Conservation (phyloP, 768 basidiomycete genomes). For the Boletus rufocinnamomeus region DNA sequence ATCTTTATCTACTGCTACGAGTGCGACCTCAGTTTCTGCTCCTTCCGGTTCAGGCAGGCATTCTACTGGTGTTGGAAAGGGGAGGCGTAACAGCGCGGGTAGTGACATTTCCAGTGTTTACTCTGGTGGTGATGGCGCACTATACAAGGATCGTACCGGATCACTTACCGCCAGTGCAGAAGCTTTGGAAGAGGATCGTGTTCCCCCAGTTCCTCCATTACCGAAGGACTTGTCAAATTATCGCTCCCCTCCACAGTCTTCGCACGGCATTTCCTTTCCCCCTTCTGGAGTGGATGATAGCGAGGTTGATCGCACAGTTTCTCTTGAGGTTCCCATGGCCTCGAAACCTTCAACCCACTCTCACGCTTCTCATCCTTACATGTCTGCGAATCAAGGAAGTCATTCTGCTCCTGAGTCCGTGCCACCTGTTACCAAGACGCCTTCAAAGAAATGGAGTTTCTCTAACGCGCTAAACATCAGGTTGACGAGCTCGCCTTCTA, state of each 20-base stretch:
- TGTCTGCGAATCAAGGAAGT: constrained; percentile 40
- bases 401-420: constrained; percentile 43
- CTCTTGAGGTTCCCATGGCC: constrained; percentile 51
- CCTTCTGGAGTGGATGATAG: constrained; percentile 45
- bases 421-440: constrained; percentile 64
- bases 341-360: constrained; percentile 29
- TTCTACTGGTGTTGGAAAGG: constrained; percentile 58
- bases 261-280: constrained; percentile 56
- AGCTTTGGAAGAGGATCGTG: constrained; percentile 57
- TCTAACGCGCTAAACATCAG: constrained; percentile 82
- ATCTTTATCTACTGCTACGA: constrained; percentile 76
- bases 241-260: constrained; percentile 66
- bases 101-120: constrained; percentile 82
- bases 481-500: constrained; percentile 65
- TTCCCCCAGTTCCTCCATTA: constrained; percentile 93
- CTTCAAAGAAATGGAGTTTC: constrained; percentile 97
- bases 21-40: constrained; percentile 69
- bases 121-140: constrained; percentile 59
- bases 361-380: constrained; percentile 40
- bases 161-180: constrained; percentile 62
- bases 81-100: constrained; percentile 78
- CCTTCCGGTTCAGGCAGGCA: constrained; percentile 67
- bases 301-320: constrained; percentile 49
- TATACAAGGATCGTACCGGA: constrained; percentile 68
- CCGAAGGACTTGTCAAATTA: constrained; percentile 86